Evolutionary conservation across 2,329 filamentous ascomycete genomes (phyloP).

Genomic region (Aureobasidium sp.): DNA sequence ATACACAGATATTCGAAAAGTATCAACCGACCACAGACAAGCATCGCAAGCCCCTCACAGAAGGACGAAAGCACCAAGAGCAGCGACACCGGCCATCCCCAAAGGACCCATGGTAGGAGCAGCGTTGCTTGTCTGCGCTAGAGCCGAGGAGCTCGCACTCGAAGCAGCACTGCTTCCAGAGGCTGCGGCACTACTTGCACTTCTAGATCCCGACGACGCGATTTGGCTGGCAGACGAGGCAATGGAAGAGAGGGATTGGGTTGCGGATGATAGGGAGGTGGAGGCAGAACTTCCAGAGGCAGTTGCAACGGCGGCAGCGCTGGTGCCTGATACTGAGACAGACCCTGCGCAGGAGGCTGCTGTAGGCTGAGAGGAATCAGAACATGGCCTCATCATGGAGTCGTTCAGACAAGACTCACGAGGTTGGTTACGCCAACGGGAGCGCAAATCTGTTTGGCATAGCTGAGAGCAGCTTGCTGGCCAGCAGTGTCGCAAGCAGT

Average conservation of each 20-base stretch:
- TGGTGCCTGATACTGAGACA: background rate
- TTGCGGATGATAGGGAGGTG: background rate
- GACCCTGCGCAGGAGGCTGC: background rate
- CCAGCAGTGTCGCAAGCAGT: conserved; percentile 3
- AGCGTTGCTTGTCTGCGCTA: background rate
- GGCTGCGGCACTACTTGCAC: background rate
- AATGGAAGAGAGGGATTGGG: background rate
- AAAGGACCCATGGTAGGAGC: background rate
- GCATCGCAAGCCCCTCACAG: background rate
- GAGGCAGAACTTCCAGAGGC: background rate
- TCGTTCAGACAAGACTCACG: background rate
- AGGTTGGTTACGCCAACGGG: conserved; percentile 9
- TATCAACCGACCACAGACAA: background rate
- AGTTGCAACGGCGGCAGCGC: background rate
- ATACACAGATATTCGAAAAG: background rate
- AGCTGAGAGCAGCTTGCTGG: conserved; percentile 1
- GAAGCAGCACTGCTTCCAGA: background rate
- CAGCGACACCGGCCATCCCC: background rate
- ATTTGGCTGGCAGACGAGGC: background rate
- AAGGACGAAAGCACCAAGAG: conserved; percentile 3
- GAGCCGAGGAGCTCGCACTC: background rate
- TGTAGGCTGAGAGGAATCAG: background rate
- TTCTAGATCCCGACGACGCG: background rate
- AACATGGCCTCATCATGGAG: background rate
- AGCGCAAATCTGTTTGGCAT: conserved; percentile 4